These are phyloP conservation scores for Dipteronia sinensis DNA, from an alignment of 345 rosid species.

Conservation along the genomic window DNA sequence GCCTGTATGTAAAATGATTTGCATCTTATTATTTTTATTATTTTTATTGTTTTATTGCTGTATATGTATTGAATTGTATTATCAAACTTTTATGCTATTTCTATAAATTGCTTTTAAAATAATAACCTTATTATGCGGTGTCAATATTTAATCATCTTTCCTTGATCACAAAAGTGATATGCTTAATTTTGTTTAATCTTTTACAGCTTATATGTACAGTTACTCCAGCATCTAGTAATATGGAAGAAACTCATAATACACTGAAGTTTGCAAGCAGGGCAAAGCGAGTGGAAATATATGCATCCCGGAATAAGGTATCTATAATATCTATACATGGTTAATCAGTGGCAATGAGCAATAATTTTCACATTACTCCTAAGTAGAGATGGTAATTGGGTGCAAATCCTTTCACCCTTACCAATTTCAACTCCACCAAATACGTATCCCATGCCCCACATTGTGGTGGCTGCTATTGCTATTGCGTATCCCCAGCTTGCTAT, in stretches of 20 bases:
- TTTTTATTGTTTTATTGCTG: background rate
- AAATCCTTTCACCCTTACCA: background rate
- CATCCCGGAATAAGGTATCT: constrained; percentile 92
- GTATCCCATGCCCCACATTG: background rate
- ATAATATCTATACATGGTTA: constrained; percentile 14
- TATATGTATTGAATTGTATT: constrained; percentile 5
- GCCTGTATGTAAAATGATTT: background rate
- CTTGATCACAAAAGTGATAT: constrained; percentile 7
- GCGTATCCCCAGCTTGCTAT: background rate
- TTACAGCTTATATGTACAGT: constrained; percentile 95
- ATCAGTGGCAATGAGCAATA: constrained; percentile 3
- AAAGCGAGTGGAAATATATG: constrained; percentile 92
- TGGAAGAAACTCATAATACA: constrained; percentile 99
- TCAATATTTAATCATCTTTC: background rate
- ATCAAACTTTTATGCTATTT: background rate
- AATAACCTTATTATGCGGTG: background rate
- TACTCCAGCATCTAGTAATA: constrained; percentile 96
- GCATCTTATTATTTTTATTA: background rate
- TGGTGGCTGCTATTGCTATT: background rate
- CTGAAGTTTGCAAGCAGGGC: constrained; percentile 98
- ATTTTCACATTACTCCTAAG: background rate
- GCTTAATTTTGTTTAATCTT: constrained; percentile 17
- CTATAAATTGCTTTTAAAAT: background rate
- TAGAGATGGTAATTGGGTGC: background rate
- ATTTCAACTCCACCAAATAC: background rate